Evolutionary conservation across 768 basidiomycete species (phyloP).

Genomic region (Amanita phalloides): DNA sequence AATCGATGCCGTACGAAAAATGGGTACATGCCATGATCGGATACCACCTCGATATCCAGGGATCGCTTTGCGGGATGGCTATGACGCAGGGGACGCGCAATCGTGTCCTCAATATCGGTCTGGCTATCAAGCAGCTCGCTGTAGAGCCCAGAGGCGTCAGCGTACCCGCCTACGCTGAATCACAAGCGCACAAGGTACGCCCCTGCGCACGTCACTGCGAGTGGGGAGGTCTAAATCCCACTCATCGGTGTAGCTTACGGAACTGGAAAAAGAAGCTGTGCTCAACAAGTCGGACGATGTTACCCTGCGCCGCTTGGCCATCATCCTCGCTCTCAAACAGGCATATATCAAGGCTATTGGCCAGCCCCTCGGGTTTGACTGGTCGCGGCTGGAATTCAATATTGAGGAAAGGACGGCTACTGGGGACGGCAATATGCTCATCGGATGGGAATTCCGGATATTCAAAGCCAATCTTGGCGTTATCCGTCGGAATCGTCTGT

Average conservation of each 20-base stretch:
- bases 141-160: conserved; percentile 52
- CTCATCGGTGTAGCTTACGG: conserved; percentile 14
- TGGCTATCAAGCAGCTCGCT: conserved; percentile 62
- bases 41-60: conserved; percentile 61
- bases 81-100: conserved; percentile 72
- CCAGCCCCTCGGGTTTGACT: conserved; percentile 73
- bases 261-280: conserved; percentile 28
- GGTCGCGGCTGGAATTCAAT: conserved; percentile 73
- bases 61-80: conserved; percentile 71
- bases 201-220: not conserved
- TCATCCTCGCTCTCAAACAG: conserved; percentile 69
- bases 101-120: conserved; percentile 72
- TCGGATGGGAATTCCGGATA: conserved; percentile 82
- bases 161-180: conserved; percentile 58
- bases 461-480: conserved; percentile 69
- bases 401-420: conserved; percentile 47
- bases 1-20: conserved; percentile 53
- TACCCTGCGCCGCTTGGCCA: conserved; percentile 63
- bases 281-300: conserved; percentile 47
- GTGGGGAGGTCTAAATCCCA: conserved; percentile 12
- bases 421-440: conserved; percentile 58
- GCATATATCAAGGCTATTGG: conserved; percentile 82
- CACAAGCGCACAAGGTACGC: conserved; percentile 61
- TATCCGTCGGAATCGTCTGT: conserved; percentile 39
- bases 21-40: conserved; percentile 69